Base-by-base conservation (phyloP, 257 asterid genomes). In the Solanum bukasovii region DNA sequence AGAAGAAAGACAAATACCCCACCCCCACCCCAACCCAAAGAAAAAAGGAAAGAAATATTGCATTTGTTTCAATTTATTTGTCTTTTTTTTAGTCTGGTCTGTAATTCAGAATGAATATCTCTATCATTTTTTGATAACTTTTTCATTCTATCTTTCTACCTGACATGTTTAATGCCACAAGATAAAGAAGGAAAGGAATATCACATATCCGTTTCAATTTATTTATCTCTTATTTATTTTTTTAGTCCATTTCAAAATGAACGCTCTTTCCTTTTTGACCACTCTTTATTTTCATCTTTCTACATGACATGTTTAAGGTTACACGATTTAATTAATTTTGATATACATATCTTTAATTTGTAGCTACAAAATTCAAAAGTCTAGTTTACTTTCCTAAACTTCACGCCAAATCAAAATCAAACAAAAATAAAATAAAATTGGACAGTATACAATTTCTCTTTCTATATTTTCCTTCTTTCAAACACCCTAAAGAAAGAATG, bases 321-420 rank as follows among this genome's bases (percentile, higher is more conserved):
- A 56, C n/a, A 56, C 4, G 4, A 56, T 56, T 18, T 18, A 20
- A 56, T 3, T 6, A 56, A 56, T 56, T 56, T 18, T 59, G 12
- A 0, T 59, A 59, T 1, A 20, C 12, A 0, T 59, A 59, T 59
- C 10, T 59, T 3, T 59, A 59, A 7, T 59, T 59, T 59, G 1
- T 20, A 20, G 5, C 12, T 59, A 59, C 1, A 8, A 20, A 0
- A 63, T n/a, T 4, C 2, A 63, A 63, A 63, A 59, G 0, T 59
- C 27, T 59, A 59, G 0, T 20, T 59, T 56, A 56, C n/a, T 59
- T 21, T 21, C 2, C 4, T 59, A 59, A 56, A 61, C 0, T 23
- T 1, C 0, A 0, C 2, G 1, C 2, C 7, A 63, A 63, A 9
- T 23, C 1, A 0, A 61, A 61, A 61, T 9, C 5, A 61, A 1